phyloP scores from a whole-genome alignment of 768 basidiomycete species.

The Scleroderma citrinum region DNA sequence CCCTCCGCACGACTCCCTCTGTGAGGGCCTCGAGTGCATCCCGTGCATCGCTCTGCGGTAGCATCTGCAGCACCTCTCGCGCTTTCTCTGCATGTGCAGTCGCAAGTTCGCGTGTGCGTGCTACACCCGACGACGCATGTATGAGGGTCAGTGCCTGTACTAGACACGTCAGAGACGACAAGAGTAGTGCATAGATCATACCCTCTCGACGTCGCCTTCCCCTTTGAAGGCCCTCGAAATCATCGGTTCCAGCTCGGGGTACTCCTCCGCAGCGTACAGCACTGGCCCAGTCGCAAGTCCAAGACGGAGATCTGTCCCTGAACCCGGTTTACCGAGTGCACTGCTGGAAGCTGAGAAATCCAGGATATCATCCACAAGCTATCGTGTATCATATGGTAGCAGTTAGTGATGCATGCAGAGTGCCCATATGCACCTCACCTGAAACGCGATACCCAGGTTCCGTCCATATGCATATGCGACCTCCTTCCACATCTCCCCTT shows the following conservation, averaged over 20 bases:
- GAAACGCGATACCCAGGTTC: slow-evolving; percentile 92
- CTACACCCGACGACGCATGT: slow-evolving; percentile 66
- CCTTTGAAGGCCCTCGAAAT: slow-evolving; percentile 74
- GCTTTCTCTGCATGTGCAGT: slow-evolving; percentile 71
- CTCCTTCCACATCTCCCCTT: slow-evolving; percentile 83
- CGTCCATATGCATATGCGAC: slow-evolving; percentile 87
- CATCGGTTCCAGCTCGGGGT: slow-evolving; percentile 67
- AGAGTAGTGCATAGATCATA: slow-evolving; percentile 29
- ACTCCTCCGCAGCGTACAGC: slow-evolving; percentile 82
- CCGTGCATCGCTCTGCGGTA: slow-evolving; percentile 81
- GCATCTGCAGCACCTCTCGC: slow-evolving; percentile 52
- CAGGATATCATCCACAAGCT: slow-evolving; percentile 94
- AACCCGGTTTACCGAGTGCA: slow-evolving; percentile 81
- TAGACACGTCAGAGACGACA: background rate
- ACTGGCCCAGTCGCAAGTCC: slow-evolving; percentile 85
- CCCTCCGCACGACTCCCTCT: slow-evolving; percentile 59
- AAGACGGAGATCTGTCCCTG: slow-evolving; percentile 73
- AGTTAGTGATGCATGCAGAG: background rate
- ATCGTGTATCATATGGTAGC: background rate
- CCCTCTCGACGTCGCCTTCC: slow-evolving; percentile 76
- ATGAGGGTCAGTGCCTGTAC: slow-evolving; percentile 55
- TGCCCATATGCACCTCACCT: slow-evolving; percentile 43
- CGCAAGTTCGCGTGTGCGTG: slow-evolving; percentile 76
- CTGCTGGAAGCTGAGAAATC: slow-evolving; percentile 79
- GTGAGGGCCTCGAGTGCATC: slow-evolving; percentile 69